Evolutionary conservation across 2,329 filamentous ascomycete species (phyloP), one percentile per base, ranked within the genome.

Genomic region (Aspergillus terreus): DNA sequence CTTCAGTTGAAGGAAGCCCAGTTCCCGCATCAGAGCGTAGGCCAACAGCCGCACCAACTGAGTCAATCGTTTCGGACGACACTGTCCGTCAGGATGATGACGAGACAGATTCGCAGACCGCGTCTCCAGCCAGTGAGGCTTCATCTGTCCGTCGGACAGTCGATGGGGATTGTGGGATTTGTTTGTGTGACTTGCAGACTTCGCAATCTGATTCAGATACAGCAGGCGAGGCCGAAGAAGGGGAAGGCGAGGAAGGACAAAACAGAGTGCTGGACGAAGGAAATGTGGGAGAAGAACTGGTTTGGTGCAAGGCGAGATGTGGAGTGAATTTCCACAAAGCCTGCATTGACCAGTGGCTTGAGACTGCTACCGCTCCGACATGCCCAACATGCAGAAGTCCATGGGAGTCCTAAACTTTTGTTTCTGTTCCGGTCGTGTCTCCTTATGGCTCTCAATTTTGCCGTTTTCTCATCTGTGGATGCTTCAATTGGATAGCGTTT

Each of bases 231-330:
- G 21, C 21, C 9, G 46, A 15, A 14, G n/a, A 14, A 5, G 42
- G 1, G 23, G 23, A 23, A 23, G 23, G 6, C 4, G 23, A 23
- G 5, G 5, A 41, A 10, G 32, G 35, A 2, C 15, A 25, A 4
- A 25, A 17, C 2, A 32, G 12, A 17, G 27, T 27, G 6, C 10
- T 32, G 3, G 47, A 53, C 14, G 41, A 32, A 6, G 27, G 27
- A 9, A 12, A 44, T 17, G 44, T 38, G 27, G 14, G 35, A 9
- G 17, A 47, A 10, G 49, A 52, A 17, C 23, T 62, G 30, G 44
- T 43, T n/a, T 62, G 58, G 59, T 62, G 58, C 51, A 58, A 51
- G 36, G 52, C 55, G n/a, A 38, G 27, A 14, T 62, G 58, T 52
- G 58, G 59, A 47, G 50, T 57, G 33, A 62, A 62, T 44, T 62